Base-by-base conservation (phyloP, 1,139 yeast genomes). In the Saccharomyces hybrid region DNA sequence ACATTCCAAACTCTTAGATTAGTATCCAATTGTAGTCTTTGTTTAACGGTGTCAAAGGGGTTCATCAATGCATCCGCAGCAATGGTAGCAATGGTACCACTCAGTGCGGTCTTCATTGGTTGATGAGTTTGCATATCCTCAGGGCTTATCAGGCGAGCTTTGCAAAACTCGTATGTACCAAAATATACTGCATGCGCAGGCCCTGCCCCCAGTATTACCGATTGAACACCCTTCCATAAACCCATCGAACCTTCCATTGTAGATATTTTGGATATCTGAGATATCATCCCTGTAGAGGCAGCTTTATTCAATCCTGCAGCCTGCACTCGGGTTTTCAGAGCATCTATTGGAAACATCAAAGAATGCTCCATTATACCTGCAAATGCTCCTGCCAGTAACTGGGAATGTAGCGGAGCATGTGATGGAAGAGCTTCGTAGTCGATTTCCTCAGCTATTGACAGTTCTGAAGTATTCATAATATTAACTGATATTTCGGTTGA, bases 341-440 rank as follows among this genome's bases (percentile, higher is more conserved):
- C 95, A 70, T 93, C 99, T 51, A 93, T 82, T 2, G 99, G 99
- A 68, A 85, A 93, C 96, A 93, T 89, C 46, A 93, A 90, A 2
- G 96, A 85, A 70, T 93, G 99, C 71, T 93, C 99, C 96, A 91
- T 90, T 58, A 93, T 88, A 29, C 99, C 99, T 16, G 99, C 99
- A 74, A 89, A 88, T 0, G 98, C 98, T 14, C 99, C 99, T 2
- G 99, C 99, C 14, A 78, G 69, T 60, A 93, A 77, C 68, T 91
- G 96, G 8, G 96, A 90, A 5, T 82, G 71, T 55, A 93, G 73
- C 1, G 97, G 85, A 13, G 97, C 91, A 64, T 84, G 84, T 47
- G 85, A 88, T 1, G 99, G 99, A 49, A 93, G 78, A 1, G 96
- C 85, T 71, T 93, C 99, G 70, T 93, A 93, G 67, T 91, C 97